phyloP scores from a whole-genome alignment of 495 filamentous ascomycete genomes.

The Penicillium cosmopolitanum region DNA sequence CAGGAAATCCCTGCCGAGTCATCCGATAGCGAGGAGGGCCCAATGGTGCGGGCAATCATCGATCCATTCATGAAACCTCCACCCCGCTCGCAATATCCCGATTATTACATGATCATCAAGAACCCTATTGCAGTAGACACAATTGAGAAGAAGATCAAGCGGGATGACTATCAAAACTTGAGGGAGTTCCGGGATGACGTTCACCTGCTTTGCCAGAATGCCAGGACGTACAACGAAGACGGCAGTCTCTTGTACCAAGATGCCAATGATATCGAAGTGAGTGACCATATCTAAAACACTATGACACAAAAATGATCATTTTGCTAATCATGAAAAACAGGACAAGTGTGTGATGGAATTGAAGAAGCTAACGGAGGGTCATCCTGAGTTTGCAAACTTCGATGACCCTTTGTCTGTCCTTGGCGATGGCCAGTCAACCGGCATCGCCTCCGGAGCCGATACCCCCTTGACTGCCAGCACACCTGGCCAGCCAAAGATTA shows the following conservation, averaged over 20 bases:
- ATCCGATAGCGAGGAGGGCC: constrained; percentile 63
- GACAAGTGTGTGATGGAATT: constrained; percentile 68
- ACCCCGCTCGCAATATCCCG: constrained; percentile 81
- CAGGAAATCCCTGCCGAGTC: constrained; percentile 59
- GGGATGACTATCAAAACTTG: constrained; percentile 82
- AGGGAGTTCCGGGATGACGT: constrained; percentile 82
- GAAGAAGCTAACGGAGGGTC: constrained; percentile 66
- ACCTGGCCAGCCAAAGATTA: constrained; percentile 60
- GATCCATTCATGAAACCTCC: constrained; percentile 93
- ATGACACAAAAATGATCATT: too few relatives aligned
- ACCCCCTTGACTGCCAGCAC: constrained; percentile 66
- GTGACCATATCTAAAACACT: constrained; percentile 23
- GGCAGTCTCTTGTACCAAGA: constrained; percentile 87
- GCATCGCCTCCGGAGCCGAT: constrained; percentile 66
- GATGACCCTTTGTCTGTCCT: constrained; percentile 56
- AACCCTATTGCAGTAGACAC: constrained; percentile 92
- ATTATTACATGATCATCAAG: constrained; percentile 92
- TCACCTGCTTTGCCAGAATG: constrained; percentile 82
- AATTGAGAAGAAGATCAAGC: constrained; percentile 92
- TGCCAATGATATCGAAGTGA: constrained; percentile 90
- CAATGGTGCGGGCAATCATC: constrained; percentile 74
- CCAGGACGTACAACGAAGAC: constrained; percentile 94
- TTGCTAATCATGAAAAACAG: constrained; percentile 37
- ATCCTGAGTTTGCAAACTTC: constrained; percentile 75
- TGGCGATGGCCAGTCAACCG: constrained; percentile 66